phyloP scores from a whole-genome alignment of 2,329 filamentous ascomycete genomes.

The Lojkania enalia region DNA sequence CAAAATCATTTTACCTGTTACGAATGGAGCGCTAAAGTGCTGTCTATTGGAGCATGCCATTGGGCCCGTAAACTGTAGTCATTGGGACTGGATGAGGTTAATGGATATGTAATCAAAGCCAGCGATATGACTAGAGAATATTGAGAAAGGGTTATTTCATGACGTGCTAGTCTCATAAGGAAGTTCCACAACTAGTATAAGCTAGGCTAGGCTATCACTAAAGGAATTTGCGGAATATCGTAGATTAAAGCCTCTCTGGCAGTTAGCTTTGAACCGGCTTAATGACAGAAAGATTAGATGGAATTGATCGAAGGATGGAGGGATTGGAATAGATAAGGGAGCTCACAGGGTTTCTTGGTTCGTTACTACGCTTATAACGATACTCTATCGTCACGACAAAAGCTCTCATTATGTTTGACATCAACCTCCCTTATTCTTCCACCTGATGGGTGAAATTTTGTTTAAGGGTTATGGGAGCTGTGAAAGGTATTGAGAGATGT shows the following conservation, averaged over 20 bases:
- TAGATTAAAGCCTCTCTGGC: conserved; percentile 27
- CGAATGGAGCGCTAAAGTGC: conserved; percentile 11
- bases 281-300: too few relatives aligned
- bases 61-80: conserved; percentile 15
- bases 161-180: conserved; percentile 24
- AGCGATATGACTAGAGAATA: conserved; percentile 25
- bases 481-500: too few relatives aligned
- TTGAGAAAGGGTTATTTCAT: conserved; percentile 22
- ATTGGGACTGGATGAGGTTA: conserved; percentile 26
- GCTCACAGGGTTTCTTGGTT: conserved; percentile 8
- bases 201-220: conserved; percentile 27
- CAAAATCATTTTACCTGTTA: conserved; percentile 13
- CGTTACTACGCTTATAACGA: conserved; percentile 17
- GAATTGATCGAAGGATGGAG: background rate
- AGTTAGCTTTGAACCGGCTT: too few relatives aligned
- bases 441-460: too few relatives aligned
- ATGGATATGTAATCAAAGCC: conserved; percentile 24
- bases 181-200: conserved; percentile 24
- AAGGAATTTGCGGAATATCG: conserved; percentile 18
- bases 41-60: conserved; percentile 16
- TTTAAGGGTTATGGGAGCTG: too few relatives aligned
- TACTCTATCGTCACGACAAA: conserved; percentile 16
- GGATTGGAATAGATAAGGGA: background rate
- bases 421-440: conserved; percentile 7
- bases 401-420: conserved; percentile 11